A percentile compares a stretch with the other conserved stretches of the same genome.
phyloP scores from a whole-genome alignment of 1,284 basidiomycete species.

The Rhodotorula sp. region DNA sequence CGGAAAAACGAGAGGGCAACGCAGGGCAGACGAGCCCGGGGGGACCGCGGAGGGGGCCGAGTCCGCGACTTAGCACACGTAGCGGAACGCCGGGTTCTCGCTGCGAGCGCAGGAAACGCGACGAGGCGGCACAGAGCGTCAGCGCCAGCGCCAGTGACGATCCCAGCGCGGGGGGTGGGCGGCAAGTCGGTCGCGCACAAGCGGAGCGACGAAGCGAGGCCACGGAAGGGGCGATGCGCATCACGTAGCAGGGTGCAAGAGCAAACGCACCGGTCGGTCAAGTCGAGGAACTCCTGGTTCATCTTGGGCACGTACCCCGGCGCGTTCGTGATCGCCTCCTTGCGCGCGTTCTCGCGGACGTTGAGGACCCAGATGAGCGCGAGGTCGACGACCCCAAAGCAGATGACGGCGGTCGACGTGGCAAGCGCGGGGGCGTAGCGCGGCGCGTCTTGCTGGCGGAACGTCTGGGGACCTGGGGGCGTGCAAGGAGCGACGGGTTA shows the following conservation, averaged over 20 bases:
- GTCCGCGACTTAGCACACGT: not conserved
- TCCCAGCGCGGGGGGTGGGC: too few relatives aligned
- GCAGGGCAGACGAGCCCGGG: too few relatives aligned
- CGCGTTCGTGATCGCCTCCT: not conserved
- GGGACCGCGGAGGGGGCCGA: too few relatives aligned
- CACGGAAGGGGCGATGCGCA: too few relatives aligned
- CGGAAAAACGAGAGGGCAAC: too few relatives aligned
- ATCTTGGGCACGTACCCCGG: not conserved
- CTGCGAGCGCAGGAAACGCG: not conserved
- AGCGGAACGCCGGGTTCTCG: slow-evolving; percentile 14
- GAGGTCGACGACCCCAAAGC: slow-evolving; percentile 7
- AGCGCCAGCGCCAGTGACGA: too few relatives aligned
- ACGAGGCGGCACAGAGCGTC: not conserved
- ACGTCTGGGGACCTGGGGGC: slow-evolving; percentile 2
- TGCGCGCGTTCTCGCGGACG: slow-evolving; percentile 9
- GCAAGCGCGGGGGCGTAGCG: slow-evolving; percentile 15
- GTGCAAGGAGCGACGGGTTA: not conserved
- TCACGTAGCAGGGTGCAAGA: too few relatives aligned
- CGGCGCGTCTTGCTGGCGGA: slow-evolving; percentile 9
- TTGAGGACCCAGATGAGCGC: slow-evolving; percentile 12
- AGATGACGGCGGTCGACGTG: slow-evolving; percentile 4
- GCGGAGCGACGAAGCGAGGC: too few relatives aligned
- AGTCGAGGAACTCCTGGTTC: slow-evolving; percentile 12
- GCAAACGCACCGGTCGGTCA: slow-evolving; percentile 6
- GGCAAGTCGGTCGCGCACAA: too few relatives aligned